Conservation (phyloP, 2,329 filamentous ascomycete species). For the Penicillium frequentans region DNA sequence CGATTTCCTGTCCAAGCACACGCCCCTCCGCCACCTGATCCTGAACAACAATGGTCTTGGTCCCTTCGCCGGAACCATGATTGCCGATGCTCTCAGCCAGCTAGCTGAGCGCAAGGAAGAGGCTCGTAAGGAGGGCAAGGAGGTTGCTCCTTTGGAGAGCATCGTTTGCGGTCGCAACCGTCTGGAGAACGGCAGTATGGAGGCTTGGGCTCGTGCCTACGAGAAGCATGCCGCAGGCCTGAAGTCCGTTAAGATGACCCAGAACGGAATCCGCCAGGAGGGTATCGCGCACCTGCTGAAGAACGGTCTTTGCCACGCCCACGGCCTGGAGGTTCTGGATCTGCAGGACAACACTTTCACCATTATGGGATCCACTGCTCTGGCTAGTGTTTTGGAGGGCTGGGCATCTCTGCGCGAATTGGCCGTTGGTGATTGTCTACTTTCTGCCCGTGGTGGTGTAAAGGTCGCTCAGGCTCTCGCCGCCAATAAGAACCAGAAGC, state of each 20-base stretch:
- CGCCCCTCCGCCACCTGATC: constrained; percentile 88
- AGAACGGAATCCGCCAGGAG: constrained; percentile 95
- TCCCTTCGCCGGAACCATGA: constrained; percentile 81
- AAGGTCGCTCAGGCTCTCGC: constrained; percentile 71
- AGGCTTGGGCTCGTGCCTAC: constrained; percentile 87
- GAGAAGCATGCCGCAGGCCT: constrained; percentile 75
- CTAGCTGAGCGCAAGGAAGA: constrained; percentile 82
- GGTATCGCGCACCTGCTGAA: constrained; percentile 80
- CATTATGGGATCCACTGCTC: constrained; percentile 70
- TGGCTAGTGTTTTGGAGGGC: constrained; percentile 70
- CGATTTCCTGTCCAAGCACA: constrained; percentile 83
- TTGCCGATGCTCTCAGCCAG: constrained; percentile 81
- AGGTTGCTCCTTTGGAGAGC: constrained; percentile 86
- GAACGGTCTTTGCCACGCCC: constrained; percentile 72
- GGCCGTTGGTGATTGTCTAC: constrained; percentile 82
- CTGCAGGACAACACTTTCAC: constrained; percentile 99
- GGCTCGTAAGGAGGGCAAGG: constrained; percentile 60
- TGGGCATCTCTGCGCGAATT: constrained; percentile 81
- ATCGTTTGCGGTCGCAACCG: constrained; percentile 95
- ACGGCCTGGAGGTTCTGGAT: constrained; percentile 73
- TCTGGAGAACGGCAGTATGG: constrained; percentile 94
- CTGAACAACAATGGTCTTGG: constrained; percentile 98
- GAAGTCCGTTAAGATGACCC: constrained; percentile 91
- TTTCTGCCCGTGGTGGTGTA: constrained; percentile 74
- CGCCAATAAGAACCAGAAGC: constrained; percentile 72